A percentile compares a stretch with the other conserved stretches of the same genome.
phyloP scores from a whole-genome alignment of 1,284 basidiomycete species.

The Naganishia sp. region DNA sequence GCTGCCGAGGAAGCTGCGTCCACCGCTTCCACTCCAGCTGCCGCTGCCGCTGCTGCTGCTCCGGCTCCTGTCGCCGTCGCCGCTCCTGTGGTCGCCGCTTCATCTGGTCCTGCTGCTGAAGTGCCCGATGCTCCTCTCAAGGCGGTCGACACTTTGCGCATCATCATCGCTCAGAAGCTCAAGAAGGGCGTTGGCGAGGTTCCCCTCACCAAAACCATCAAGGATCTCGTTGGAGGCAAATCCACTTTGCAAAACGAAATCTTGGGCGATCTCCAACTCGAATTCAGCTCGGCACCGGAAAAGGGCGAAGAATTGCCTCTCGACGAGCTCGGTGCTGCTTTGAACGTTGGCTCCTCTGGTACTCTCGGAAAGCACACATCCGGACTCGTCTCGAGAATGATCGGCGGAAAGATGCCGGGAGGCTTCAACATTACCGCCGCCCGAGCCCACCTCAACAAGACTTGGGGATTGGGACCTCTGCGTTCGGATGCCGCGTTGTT shows the following conservation, averaged over 20 bases:
- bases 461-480: conserved; percentile 87
- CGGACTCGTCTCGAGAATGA: conserved; percentile 84
- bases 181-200: conserved; percentile 92
- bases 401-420: conserved; percentile 97
- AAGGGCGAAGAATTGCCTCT: conserved; percentile 96
- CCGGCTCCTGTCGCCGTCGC: conserved; percentile 57
- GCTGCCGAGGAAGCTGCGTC: conserved; percentile 56
- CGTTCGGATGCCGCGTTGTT: conserved; percentile 90
- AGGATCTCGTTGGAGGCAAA: conserved; percentile 97
- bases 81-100: conserved; percentile 57
- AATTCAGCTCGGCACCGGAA: conserved; percentile 89
- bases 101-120: conserved; percentile 65
- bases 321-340: conserved; percentile 87
- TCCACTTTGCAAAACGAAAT: conserved; percentile 98
- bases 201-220: conserved; percentile 91
- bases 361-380: conserved; percentile 94
- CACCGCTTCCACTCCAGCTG: neutral
- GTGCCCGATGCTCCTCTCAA: conserved; percentile 90
- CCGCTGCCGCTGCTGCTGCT: conserved; percentile 52
- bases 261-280: conserved; percentile 85
- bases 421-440: conserved; percentile 96
- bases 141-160: conserved; percentile 82
- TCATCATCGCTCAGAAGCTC: conserved; percentile 94
- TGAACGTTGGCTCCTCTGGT: conserved; percentile 79
- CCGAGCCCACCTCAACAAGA: conserved; percentile 83